Conservation (phyloP, 139 green algal species). For the Pleodorina starrii region DNA sequence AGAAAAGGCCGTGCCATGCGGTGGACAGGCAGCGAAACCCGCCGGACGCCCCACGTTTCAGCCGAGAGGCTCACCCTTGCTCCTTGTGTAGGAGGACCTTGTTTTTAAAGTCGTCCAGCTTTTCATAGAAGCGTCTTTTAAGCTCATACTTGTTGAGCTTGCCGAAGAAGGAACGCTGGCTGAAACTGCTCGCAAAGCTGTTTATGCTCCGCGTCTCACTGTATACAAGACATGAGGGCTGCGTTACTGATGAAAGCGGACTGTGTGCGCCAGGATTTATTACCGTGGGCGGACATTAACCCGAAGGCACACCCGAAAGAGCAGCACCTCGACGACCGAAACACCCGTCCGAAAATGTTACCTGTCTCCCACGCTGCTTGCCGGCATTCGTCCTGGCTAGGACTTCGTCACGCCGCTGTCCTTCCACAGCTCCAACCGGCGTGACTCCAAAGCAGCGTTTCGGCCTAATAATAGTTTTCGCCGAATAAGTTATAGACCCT, state of each 20-base stretch:
- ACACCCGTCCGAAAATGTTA: neutral
- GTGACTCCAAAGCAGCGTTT: too few relatives aligned
- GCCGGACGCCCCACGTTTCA: too few relatives aligned
- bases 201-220: conserved; percentile 37
- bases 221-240: neutral
- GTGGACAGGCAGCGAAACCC: too few relatives aligned
- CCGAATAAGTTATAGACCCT: too few relatives aligned
- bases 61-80: conserved; percentile 55
- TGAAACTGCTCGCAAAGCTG: conserved; percentile 51
- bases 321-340: neutral
- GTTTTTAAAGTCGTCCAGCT: conserved; percentile 67
- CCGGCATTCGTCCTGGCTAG: conserved; percentile 28
- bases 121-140: conserved; percentile 65
- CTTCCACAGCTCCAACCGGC: neutral
- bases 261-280: neutral
- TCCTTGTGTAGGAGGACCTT: conserved; percentile 62
- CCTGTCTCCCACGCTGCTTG: conserved; percentile 40
- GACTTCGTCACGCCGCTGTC: neutral
- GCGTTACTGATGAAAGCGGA: neutral
- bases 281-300: too few relatives aligned
- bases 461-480: too few relatives aligned
- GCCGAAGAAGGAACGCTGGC: conserved; percentile 46
- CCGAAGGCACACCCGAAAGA: too few relatives aligned
- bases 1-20: too few relatives aligned
- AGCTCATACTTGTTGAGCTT: conserved; percentile 66